phyloP scores from a whole-genome alignment of 768 basidiomycete genomes.

The Filobasidium floriforme region DNA sequence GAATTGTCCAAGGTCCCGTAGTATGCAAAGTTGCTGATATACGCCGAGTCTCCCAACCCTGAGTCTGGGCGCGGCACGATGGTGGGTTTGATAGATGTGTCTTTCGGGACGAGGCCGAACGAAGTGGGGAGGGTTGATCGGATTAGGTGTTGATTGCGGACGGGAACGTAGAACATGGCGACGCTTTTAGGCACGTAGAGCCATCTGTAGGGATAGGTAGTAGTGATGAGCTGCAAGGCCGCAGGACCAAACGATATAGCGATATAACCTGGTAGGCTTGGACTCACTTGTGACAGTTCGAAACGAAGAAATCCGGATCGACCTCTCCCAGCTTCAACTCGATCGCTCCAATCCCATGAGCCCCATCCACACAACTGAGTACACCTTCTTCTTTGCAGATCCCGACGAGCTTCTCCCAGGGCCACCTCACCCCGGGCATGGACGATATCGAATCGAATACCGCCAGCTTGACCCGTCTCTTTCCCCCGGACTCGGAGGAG shows the following conservation, averaged over 20 bases:
- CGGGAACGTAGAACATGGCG: conserved; percentile 8
- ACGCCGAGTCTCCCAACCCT: background rate
- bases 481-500: background rate
- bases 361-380: background rate
- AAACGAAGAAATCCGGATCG: conserved; percentile 9
- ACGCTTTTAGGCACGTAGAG: background rate
- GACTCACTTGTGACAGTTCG: conserved; percentile 6
- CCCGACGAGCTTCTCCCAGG: background rate
- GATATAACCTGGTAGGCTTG: too few species aligned
- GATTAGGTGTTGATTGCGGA: conserved; percentile 2
- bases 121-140: background rate
- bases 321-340: background rate
- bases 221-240: background rate
- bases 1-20: background rate
- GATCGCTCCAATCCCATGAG: conserved; percentile 3
- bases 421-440: background rate
- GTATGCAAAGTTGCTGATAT: background rate
- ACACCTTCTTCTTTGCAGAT: background rate
- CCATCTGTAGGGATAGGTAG: background rate
- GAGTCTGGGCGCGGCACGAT: background rate
- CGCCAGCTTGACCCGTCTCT: background rate
- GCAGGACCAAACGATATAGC: too few species aligned
- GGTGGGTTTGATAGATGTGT: background rate
- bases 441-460: background rate
- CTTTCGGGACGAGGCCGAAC: background rate